Evolutionary conservation across 2,329 filamentous ascomycete genomes (phyloP), one percentile per base, ranked within the genome.

Genomic region (Arthrobotrys conoides): DNA sequence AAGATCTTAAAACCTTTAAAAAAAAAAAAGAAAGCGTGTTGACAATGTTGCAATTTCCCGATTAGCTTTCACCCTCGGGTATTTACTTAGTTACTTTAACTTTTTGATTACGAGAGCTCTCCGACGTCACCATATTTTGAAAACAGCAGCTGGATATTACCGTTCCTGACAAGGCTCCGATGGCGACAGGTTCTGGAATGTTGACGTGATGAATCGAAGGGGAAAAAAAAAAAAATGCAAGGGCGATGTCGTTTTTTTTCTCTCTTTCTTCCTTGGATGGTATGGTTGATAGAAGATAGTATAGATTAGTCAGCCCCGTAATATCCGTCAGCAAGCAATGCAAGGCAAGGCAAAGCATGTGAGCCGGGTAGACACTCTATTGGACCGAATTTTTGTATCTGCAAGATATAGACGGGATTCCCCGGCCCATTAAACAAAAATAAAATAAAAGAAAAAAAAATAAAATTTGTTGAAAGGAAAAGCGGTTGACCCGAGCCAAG

Each of bases 91-190:
- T 30, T 30, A 3, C 6, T 30, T 30, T 30, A 3, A 3, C 6
- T 30, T 30, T 30, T 30, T 30, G 27, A 30, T 30, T 30, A 30
- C 6, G 24, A 41, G 55, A 57, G 55, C 33, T 61, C 55, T 30
- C n/a, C 33, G 20, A 44, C 57, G 57, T 61, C 57, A 61, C 57
- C 33, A 27, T 36, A 27, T 61, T 27, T 36, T 27, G 55, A 71
- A 71, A 71, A 14, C 67, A 53, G 67, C 55, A 71, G 55, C 46
- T 69, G 33, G 36, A n/a, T 8, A 36, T 22, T 33, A 27, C 48
- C 27, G 61, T 67, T 61, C 61, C 70, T 66, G 51, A 73, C 49
- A 67, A 44, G 70, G 61, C 70, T 57, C 41, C 49, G 61, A 73
- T 73, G 70, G 61, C 61, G 70, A 59, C 30, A 73, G 14, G 18